A percentile compares a stretch with the other conserved stretches of the same genome.
Conservation (phyloP, 177 flowering plant genomes). For the Vitis hybrid region DNA sequence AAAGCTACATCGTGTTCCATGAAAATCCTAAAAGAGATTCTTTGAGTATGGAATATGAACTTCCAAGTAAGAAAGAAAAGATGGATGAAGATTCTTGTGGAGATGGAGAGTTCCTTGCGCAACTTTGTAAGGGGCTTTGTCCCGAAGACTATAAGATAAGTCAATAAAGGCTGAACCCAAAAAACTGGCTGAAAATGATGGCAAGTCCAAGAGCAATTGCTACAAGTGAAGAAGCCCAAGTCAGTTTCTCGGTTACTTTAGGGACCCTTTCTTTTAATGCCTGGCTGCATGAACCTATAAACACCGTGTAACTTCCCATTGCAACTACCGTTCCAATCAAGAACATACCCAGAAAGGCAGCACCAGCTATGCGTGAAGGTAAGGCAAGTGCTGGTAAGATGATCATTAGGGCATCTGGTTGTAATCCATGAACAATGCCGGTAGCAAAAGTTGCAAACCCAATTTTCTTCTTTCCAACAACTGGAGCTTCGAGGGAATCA, state of each 20-base stretch:
- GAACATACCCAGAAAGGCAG: slow-evolving; percentile 93
- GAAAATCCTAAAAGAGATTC: no score
- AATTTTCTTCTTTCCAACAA: slow-evolving; percentile 63
- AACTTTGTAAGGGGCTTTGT: no score
- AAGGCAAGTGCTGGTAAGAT: slow-evolving; percentile 92
- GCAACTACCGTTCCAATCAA: slow-evolving; percentile 86
- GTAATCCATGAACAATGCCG: slow-evolving; percentile 90
- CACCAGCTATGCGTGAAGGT: slow-evolving; percentile 93
- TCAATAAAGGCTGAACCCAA: slow-evolving; percentile 81
- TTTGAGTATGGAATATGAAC: no score
- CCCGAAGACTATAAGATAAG: not conserved
- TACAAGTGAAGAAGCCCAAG: slow-evolving; percentile 93
- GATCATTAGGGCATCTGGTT: slow-evolving; percentile 96
- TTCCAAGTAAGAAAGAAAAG: no score
- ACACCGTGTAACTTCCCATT: slow-evolving; percentile 94
- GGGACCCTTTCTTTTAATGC: slow-evolving; percentile 89
- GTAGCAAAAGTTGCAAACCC: slow-evolving; percentile 98
- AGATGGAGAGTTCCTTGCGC: no score
- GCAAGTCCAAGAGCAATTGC: slow-evolving; percentile 88
- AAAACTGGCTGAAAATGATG: slow-evolving; percentile 76
- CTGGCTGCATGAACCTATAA: slow-evolving; percentile 88
- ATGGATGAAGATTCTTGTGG: no score
- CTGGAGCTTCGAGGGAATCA: slow-evolving; percentile 44
- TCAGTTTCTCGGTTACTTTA: slow-evolving; percentile 90
- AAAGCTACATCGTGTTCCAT: no score